Base-by-base conservation (phyloP, 2,329 filamentous ascomycete species). In the Mariannaea sp. region DNA sequence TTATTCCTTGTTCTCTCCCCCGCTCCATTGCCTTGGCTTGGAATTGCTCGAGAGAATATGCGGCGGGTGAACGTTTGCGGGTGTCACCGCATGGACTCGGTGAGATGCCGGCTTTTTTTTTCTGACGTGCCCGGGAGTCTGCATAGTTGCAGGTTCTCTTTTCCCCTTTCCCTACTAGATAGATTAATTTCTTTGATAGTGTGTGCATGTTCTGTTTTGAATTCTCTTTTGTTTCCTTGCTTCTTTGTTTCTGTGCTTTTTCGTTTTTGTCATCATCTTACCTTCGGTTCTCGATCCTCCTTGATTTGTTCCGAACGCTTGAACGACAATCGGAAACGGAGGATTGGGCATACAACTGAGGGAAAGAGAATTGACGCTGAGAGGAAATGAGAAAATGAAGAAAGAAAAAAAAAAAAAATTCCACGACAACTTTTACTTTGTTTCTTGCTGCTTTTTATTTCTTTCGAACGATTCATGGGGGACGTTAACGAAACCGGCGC, bases 361-460 rank as follows among this genome's bases (percentile, higher is more conserved):
- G 33, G 33, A 16, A 16, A 17, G n/a, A 17, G 19, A 17, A 36
- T 17, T 16, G 14, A 17, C n/a, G 6, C n/a, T 17, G 17, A 9
- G 33, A 16, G 14, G 35, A 22, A n/a, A 35, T 16, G 17, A 17
- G 45, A 40, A 16, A 22, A 22, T 7, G 24, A n/a, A 3, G 27
- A 20, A 36, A 19, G 20, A 49, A 16, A 16, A 26, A 12, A 19
- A 12, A 6, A 8, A 33, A 19, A 9, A 40, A 40, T 7, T n/a
- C n/a, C n/a, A 40, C 4, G 32, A 13, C 29, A 17, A 5, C 14
- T 17, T 14, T 16, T 17, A 17, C 32, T 35, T 17, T 62, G 45
- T 14, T 27, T 57, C 55, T 2, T 36, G 56, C 57, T 56, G 47
- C 9, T 53, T 39, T 49, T 17, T 44, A 20, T 16, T n/a, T n/a